phyloP scores from a whole-genome alignment of 768 basidiomycete genomes.

The Dentipellis sp. region DNA sequence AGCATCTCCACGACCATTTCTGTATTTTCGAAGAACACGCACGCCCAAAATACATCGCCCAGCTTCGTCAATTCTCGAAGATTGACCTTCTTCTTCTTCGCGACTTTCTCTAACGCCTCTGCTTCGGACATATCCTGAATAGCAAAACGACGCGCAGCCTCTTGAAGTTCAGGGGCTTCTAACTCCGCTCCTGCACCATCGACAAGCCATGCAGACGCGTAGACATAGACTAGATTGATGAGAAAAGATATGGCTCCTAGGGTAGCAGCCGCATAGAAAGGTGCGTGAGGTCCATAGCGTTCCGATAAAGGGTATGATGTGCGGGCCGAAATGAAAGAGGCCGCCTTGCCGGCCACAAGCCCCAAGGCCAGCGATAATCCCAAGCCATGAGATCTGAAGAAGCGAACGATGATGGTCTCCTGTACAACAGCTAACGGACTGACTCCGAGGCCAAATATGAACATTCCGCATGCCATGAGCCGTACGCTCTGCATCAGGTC shows the following conservation, averaged over 20 bases:
- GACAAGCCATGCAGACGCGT: slow-evolving; percentile 55
- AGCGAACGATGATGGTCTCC: slow-evolving; percentile 78
- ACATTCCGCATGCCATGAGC: slow-evolving; percentile 67
- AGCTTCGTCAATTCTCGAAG: slow-evolving; percentile 52
- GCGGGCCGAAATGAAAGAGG: slow-evolving; percentile 67
- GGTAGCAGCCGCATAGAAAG: slow-evolving; percentile 60
- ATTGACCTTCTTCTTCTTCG: slow-evolving; percentile 54
- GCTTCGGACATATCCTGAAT: slow-evolving; percentile 43
- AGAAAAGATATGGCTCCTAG: slow-evolving; percentile 58
- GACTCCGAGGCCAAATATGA: slow-evolving; percentile 71
- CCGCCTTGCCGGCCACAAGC: slow-evolving; percentile 70
- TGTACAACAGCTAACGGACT: slow-evolving; percentile 77
- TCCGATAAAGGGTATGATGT: slow-evolving; percentile 72
- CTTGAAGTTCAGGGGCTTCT: slow-evolving; percentile 52
- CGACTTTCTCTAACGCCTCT: slow-evolving; percentile 54
- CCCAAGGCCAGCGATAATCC: slow-evolving; percentile 78
- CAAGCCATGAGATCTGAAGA: slow-evolving; percentile 68
- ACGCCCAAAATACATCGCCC: slow-evolving; percentile 77
- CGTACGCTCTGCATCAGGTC: slow-evolving; percentile 51
- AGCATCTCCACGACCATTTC: too few species aligned
- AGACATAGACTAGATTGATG: slow-evolving; percentile 61
- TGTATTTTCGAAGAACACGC: slow-evolving; percentile 18
- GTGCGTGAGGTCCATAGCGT: slow-evolving; percentile 56
- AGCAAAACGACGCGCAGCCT: slow-evolving; percentile 36
- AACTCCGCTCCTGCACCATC: slow-evolving; percentile 50